These are phyloP conservation scores for Talaromyces sp. DNA, from an alignment of 2,329 filamentous ascomycete species.

Conservation along the genomic window DNA sequence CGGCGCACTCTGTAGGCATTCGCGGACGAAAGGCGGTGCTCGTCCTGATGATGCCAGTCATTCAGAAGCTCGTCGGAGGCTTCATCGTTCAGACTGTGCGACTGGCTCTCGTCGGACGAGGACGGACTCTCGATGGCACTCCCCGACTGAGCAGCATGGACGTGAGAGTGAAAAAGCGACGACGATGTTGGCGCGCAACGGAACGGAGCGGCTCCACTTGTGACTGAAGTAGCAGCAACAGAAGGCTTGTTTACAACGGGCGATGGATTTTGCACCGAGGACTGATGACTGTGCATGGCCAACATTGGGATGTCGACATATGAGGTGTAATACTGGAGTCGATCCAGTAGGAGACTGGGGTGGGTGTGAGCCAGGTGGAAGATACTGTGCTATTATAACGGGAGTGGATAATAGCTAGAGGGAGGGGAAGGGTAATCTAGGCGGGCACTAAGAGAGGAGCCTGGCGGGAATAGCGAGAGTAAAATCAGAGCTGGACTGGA, in stretches of 20 bases:
- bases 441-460: conserved; percentile 3
- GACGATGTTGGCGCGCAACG: conserved; percentile 20
- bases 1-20: conserved; percentile 18
- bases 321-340: conserved; percentile 1
- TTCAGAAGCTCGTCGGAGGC: conserved; percentile 26
- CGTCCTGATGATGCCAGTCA: conserved; percentile 13
- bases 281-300: conserved; percentile 37
- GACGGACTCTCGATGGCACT: conserved; percentile 25
- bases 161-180: conserved; percentile 15
- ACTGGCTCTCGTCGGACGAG: conserved; percentile 29
- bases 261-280: conserved; percentile 25
- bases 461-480: not conserved
- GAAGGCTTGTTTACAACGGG: conserved; percentile 13
- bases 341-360: conserved; percentile 11
- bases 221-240: not conserved
- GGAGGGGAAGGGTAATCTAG: conserved; percentile 5
- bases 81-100: conserved; percentile 35
- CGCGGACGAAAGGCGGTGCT: conserved; percentile 22
- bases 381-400: conserved; percentile 2
- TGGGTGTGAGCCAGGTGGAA: not conserved
- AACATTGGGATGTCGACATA: conserved; percentile 30
- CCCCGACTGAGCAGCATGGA: conserved; percentile 11
- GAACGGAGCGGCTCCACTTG: conserved; percentile 19
- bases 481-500: not conserved
- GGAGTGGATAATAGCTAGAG: not conserved